These are phyloP conservation scores for Thermothelomyces thermophilus DNA, from an alignment of 2,329 filamentous ascomycete genomes.

Conservation along the genomic window DNA sequence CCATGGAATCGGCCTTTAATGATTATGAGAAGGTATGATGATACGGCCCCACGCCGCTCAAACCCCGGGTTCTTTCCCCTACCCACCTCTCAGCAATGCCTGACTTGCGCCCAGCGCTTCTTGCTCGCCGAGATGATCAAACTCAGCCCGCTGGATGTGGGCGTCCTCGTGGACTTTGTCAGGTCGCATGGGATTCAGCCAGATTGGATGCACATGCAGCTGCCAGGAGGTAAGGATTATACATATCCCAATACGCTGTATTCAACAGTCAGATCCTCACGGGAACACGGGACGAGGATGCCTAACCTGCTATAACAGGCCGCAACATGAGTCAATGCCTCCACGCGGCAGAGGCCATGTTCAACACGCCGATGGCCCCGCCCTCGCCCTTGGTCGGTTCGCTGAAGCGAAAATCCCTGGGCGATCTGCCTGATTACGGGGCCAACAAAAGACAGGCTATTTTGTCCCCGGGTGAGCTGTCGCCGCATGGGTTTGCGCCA, in stretches of 20 bases:
- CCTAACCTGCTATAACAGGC: constrained; percentile 25
- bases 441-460: constrained; percentile 28
- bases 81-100: constrained; percentile 11
- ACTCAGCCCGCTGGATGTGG: constrained; percentile 44
- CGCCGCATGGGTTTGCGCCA: constrained; percentile 14
- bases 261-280: neutral
- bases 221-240: constrained; percentile 30
- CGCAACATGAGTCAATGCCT: constrained; percentile 32
- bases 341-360: constrained; percentile 29
- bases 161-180: constrained; percentile 42
- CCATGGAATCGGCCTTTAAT: constrained; percentile 42
- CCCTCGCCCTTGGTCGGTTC: constrained; percentile 25
- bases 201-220: constrained; percentile 32
- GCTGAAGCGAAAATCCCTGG: constrained; percentile 30
- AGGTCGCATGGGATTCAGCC: constrained; percentile 29
- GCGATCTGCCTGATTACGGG: constrained; percentile 28
- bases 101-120: constrained; percentile 40
- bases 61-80: constrained; percentile 4
- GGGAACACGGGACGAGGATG: neutral
- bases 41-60: constrained; percentile 1
- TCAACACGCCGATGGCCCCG: constrained; percentile 25
- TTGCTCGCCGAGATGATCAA: constrained; percentile 54
- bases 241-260: neutral
- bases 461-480: constrained; percentile 21
- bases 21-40: constrained; percentile 47